Evolutionary conservation across 257 asterid species (phyloP).

Genomic region (Linderniella brevidens): DNA sequence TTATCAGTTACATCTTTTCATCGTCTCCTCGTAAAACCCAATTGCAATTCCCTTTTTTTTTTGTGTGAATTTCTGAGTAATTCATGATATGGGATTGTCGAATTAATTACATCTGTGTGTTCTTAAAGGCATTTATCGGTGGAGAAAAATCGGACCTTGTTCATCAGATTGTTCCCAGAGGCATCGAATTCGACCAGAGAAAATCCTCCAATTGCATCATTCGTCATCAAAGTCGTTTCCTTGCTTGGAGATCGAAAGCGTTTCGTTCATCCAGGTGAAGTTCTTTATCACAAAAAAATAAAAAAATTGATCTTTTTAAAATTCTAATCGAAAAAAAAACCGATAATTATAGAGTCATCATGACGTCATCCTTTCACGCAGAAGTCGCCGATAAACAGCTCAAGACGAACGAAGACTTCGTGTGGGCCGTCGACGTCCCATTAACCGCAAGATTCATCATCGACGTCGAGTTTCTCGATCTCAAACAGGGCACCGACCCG

Average conservation of each 20-base stretch:
- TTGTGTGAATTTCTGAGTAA: not conserved
- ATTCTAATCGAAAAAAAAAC: too few species aligned
- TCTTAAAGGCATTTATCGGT: constrained; percentile 66
- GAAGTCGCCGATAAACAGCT: constrained; percentile 65
- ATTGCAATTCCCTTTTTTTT: constrained; percentile 33
- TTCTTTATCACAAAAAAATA: not conserved
- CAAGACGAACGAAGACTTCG: constrained; percentile 67
- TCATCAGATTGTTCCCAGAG: constrained; percentile 64
- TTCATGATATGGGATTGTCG: constrained; percentile 41
- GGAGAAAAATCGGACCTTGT: constrained; percentile 70
- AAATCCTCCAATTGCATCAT: constrained; percentile 80
- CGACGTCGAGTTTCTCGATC: constrained; percentile 90
- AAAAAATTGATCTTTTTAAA: not conserved
- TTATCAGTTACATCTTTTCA: not conserved
- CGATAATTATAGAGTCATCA: too few species aligned
- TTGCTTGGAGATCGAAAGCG: constrained; percentile 62
- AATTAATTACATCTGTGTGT: constrained; percentile 29
- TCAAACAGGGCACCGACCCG: constrained; percentile 52
- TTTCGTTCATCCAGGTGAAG: constrained; percentile 65
- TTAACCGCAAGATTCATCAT: constrained; percentile 76
- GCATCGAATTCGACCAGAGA: constrained; percentile 52
- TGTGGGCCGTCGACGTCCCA: constrained; percentile 68
- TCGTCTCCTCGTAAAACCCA: constrained; percentile 11
- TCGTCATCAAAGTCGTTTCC: constrained; percentile 51
- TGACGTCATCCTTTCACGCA: too few species aligned